Evolutionary conservation across 2,329 filamentous ascomycete genomes (phyloP).

Genomic region (Colletotrichum lupini): DNA sequence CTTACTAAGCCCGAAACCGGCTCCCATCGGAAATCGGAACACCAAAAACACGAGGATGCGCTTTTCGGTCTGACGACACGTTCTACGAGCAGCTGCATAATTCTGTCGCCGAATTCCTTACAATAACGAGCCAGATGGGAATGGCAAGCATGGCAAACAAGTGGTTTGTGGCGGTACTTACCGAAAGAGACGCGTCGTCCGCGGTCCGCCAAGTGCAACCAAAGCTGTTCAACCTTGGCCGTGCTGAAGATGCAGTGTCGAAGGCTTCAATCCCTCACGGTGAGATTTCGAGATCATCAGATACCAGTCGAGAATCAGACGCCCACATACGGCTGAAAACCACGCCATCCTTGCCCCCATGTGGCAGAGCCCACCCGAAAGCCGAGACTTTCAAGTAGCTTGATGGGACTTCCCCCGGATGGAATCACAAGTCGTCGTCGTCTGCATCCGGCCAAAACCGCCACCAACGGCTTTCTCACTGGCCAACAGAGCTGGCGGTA

Average conservation of each 20-base stretch:
- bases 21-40: not conserved
- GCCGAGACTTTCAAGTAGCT: not conserved
- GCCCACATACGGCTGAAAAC: not conserved
- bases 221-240: not conserved
- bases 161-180: not conserved
- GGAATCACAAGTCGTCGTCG: not conserved
- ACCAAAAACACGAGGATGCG: not conserved
- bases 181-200: not conserved
- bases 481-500: not conserved
- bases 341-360: not conserved
- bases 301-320: not conserved
- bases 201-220: not conserved
- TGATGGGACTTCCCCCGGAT: not conserved
- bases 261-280: not conserved
- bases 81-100: not conserved
- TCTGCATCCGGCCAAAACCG: not conserved
- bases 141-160: not conserved
- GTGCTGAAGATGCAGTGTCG: not conserved
- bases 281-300: not conserved
- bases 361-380: not conserved
- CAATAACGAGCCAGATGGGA: not conserved
- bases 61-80: not conserved
- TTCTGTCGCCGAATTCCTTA: not conserved
- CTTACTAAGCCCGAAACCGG: not conserved
- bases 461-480: not conserved